Conservation (phyloP, 371 early-diverging fungal species). For the Syncephalastrum monosporum region DNA sequence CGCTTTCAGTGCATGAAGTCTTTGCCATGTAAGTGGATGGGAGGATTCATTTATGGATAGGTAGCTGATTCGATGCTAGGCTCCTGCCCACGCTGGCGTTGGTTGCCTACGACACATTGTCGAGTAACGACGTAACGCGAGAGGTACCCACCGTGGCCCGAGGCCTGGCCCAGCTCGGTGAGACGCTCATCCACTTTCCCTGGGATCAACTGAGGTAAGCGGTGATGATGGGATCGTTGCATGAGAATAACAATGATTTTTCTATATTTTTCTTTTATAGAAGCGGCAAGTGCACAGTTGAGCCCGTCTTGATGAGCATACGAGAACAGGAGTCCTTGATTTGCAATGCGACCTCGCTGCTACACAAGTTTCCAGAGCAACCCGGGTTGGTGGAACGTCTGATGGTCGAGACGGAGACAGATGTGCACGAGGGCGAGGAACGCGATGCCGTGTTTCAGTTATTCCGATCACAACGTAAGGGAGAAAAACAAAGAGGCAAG, state of each 20-base stretch:
- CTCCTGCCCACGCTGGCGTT: conserved; percentile 74
- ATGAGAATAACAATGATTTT: neutral
- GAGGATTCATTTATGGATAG: neutral
- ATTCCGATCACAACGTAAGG: conserved; percentile 53
- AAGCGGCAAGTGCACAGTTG: conserved; percentile 37
- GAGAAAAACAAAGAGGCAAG: neutral
- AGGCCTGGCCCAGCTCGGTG: conserved; percentile 45
- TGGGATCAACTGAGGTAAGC: conserved; percentile 55
- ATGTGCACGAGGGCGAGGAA: conserved; percentile 57
- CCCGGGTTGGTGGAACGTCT: conserved; percentile 63
- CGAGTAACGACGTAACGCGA: conserved; percentile 59
- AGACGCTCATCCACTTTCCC: conserved; percentile 40
- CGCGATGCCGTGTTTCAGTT: conserved; percentile 62
- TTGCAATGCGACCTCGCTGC: conserved; percentile 62
- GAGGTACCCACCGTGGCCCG: conserved; percentile 45
- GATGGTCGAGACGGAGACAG: conserved; percentile 38
- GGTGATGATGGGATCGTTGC: neutral
- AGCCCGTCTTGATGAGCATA: conserved; percentile 47
- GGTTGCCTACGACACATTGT: conserved; percentile 74
- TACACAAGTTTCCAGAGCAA: conserved; percentile 74
- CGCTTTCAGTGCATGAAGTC: conserved; percentile 62
- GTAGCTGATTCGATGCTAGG: conserved; percentile 12
- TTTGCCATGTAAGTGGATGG: conserved; percentile 56
- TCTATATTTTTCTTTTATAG: no score
- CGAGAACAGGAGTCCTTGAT: conserved; percentile 59